phyloP scores from a whole-genome alignment of 2,329 filamentous ascomycete species.

The Dactylella cylindrospora region DNA sequence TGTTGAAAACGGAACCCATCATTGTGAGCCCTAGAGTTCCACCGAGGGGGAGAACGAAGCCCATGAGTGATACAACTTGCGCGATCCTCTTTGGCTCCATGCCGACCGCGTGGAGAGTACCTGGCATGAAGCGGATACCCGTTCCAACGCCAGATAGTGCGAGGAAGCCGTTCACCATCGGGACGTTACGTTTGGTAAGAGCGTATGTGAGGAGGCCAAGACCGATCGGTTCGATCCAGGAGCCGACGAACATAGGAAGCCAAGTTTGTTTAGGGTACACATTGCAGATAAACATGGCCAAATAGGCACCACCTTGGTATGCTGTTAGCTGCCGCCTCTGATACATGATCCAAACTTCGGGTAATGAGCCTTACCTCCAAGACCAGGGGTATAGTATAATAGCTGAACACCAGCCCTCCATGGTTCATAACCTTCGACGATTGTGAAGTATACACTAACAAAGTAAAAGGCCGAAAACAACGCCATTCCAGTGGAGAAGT shows the following conservation, averaged over 20 bases:
- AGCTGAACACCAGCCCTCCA: conserved; percentile 61
- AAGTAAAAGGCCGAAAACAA: conserved; percentile 66
- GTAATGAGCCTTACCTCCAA: conserved; percentile 56
- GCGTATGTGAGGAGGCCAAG: conserved; percentile 63
- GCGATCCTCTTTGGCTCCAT: conserved; percentile 63
- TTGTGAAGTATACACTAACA: conserved; percentile 67
- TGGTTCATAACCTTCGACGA: conserved; percentile 60
- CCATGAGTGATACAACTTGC: conserved; percentile 62
- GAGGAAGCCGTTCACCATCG: conserved; percentile 66
- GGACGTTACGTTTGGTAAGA: conserved; percentile 56
- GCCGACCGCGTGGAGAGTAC: conserved; percentile 64
- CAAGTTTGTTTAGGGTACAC: conserved; percentile 65
- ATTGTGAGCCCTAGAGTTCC: conserved; percentile 67
- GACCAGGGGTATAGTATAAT: conserved; percentile 65
- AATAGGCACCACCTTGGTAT: conserved; percentile 58
- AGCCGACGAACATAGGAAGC: conserved; percentile 61
- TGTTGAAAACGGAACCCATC: conserved; percentile 71
- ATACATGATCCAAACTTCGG: neutral
- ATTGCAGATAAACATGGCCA: conserved; percentile 64
- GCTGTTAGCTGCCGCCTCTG: neutral
- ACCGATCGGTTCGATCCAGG: conserved; percentile 61
- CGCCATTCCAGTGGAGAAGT: conserved; percentile 60
- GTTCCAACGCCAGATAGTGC: conserved; percentile 65
- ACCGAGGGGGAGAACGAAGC: conserved; percentile 64
- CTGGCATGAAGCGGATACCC: conserved; percentile 67